Conservation (phyloP, 179 eudicot species). For the Vitellaria paradoxa region DNA sequence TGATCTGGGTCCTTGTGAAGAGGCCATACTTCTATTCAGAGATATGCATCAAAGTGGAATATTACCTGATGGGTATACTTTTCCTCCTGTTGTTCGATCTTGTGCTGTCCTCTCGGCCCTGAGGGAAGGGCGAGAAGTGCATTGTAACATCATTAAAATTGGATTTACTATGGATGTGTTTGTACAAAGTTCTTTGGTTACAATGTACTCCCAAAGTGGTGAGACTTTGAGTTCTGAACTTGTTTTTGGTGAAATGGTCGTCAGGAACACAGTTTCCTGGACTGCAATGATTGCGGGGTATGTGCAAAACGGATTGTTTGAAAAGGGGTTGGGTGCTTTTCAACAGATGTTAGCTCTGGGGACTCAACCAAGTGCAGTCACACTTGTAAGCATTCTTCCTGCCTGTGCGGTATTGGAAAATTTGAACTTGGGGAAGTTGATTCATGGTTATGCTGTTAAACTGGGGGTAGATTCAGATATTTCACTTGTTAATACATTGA, state of each 20-base stretch:
- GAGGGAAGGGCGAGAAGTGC: slow-evolving; percentile 17
- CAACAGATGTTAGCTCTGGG: slow-evolving; percentile 24
- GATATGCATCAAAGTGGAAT: slow-evolving; percentile 13
- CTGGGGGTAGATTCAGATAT: slow-evolving; percentile 25
- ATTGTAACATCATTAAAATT: slow-evolving; percentile 11
- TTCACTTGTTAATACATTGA: slow-evolving; percentile 24
- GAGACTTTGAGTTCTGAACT: slow-evolving; percentile 7
- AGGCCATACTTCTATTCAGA: slow-evolving; percentile 7
- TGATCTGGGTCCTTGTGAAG: slow-evolving; percentile 20
- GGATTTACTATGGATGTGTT: slow-evolving; percentile 16
- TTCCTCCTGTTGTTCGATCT: slow-evolving; percentile 13
- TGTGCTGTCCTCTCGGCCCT: slow-evolving; percentile 15
- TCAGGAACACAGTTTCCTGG: slow-evolving; percentile 24
- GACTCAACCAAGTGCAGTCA: slow-evolving; percentile 23
- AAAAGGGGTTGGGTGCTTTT: slow-evolving; percentile 17
- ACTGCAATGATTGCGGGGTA: slow-evolving; percentile 28
- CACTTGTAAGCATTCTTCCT: slow-evolving; percentile 28
- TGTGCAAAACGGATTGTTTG: slow-evolving; percentile 25
- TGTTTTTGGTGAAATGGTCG: slow-evolving; percentile 12
- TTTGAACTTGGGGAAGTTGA: slow-evolving; percentile 18
- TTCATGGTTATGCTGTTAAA: slow-evolving; percentile 28
- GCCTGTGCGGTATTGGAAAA: slow-evolving; percentile 29
- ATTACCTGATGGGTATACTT: slow-evolving; percentile 14
- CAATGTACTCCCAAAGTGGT: slow-evolving; percentile 17
- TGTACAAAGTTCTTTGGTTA: slow-evolving; percentile 16